Percentiles rank a stretch among this genome's conserved stretches.
phyloP scores from a whole-genome alignment of 75 land plant genomes.

The Pinus albicaulis region DNA sequence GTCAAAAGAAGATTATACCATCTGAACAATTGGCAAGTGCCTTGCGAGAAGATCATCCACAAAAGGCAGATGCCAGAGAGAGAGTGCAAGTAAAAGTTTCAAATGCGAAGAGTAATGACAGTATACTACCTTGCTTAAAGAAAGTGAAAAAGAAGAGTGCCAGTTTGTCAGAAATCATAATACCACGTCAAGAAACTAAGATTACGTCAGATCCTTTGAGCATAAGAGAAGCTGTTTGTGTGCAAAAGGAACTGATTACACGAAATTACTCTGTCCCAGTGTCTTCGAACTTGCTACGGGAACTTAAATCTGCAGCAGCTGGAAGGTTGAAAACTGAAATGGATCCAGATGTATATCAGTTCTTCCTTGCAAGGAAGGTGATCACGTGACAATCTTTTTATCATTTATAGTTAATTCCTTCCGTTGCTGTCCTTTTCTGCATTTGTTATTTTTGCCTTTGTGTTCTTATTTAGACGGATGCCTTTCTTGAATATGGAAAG shows the following conservation, averaged over 20 bases:
- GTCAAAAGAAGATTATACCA: neutral
- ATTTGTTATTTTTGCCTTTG: neutral
- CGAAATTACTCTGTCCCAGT: neutral
- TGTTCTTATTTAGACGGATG: neutral
- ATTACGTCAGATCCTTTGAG: neutral
- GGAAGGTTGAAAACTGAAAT: constrained; percentile 9
- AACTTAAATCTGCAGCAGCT: constrained; percentile 6
- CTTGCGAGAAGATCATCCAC: neutral
- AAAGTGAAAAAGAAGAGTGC: constrained; percentile 4
- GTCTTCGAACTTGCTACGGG: neutral
- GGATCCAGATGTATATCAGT: neutral
- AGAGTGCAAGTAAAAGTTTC: neutral
- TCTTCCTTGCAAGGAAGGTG: constrained; percentile 5
- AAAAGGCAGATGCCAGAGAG: neutral
- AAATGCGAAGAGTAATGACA: neutral
- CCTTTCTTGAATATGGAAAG: neutral
- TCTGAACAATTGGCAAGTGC: neutral
- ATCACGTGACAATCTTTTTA: neutral
- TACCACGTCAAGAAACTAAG: neutral
- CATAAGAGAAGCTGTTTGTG: neutral
- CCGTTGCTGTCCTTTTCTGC: neutral
- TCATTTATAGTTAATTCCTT: neutral
- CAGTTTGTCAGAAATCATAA: neutral
- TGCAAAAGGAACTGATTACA: neutral
- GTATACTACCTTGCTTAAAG: neutral